Conservation (phyloP, 2,329 filamentous ascomycete species). For the Parascedosporium putredinis region DNA sequence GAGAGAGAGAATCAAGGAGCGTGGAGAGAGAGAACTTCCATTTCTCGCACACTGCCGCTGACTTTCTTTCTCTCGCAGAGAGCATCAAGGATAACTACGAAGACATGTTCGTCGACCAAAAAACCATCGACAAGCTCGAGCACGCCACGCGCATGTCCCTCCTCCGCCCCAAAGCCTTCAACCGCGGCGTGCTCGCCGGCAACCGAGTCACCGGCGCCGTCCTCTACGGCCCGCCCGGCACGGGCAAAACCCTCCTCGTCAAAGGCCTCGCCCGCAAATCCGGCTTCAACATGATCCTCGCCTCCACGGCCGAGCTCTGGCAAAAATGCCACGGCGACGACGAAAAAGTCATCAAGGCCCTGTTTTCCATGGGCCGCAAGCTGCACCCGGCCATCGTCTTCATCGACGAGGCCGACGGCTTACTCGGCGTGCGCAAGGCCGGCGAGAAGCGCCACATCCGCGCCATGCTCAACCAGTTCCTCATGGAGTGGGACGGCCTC, state of each 20-base stretch:
- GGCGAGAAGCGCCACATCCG: slow-evolving; percentile 89
- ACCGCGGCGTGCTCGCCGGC: slow-evolving; percentile 13
- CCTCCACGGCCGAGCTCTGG: slow-evolving; percentile 96
- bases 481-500: slow-evolving; percentile 97
- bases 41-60: too few species aligned
- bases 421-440: slow-evolving; percentile 92
- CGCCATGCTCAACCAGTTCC: slow-evolving; percentile 83
- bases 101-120: slow-evolving; percentile 1
- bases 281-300: slow-evolving; percentile 92
- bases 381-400: slow-evolving; percentile 98
- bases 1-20: too few species aligned
- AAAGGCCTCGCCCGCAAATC: slow-evolving; percentile 98
- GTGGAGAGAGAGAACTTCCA: too few species aligned
- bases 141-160: slow-evolving; percentile 3
- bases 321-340: slow-evolving; percentile 99
- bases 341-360: slow-evolving; percentile 84
- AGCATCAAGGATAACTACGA: slow-evolving; percentile 1
- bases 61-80: background rate
- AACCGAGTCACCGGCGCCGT: slow-evolving; percentile 56
- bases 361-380: slow-evolving; percentile 94
- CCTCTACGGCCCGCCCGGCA: slow-evolving; percentile 89
- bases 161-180: slow-evolving; percentile 10
- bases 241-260: slow-evolving; percentile 92
- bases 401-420: slow-evolving; percentile 98
- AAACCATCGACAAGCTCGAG: slow-evolving; percentile 4